Evolutionary conservation across 164 flowering plant species (phyloP), one percentile per base, ranked within the genome.

Genomic region (Stephania japonica): DNA sequence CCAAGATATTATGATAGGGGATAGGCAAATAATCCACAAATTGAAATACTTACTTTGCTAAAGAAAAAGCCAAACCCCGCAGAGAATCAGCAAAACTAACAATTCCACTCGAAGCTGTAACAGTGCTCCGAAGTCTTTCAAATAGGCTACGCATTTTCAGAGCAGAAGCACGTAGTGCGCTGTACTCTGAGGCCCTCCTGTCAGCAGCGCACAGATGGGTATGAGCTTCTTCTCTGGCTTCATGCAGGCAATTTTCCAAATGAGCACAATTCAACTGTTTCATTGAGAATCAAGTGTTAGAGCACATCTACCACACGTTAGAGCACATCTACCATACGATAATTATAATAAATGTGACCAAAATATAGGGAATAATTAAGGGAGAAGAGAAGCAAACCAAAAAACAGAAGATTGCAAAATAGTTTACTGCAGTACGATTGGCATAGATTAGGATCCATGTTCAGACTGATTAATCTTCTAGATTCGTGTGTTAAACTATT

Each of bases 171-270:
- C 98, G 97, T 71, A 96, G 80, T 53, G 97, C 81, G 77, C 83
- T 88, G 78, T 96, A 93, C 70, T 93, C 96, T 42, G 94, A 89
- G 72, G 99, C 97, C 78, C 96, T 88, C 69, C 97, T 76, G 38
- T 90, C 91, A 80, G 98, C 98, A 24, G 97, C 95, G 84, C 94
- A 96, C 7, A 90, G 95, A 88, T 96, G 91, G 41, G 97, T 96
- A 75, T 92, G 99, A 26, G 98, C 99, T 85, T 93, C 99, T 80
- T 96, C 92, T 85, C 97, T 92, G 68, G 98, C 97, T 76, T 96
- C 99, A 80, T 96, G 99, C 75, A 96, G 86, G 78, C 96, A 89
- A 76, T 96, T 96, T 82, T 96, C 99, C 67, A 96, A 78, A 83
- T 96, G 99, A 77, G 94, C 99, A 80, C 98, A 96, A 79, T 96